Conservation (phyloP, 768 basidiomycete species). For the Podaxis mareebaensis region DNA sequence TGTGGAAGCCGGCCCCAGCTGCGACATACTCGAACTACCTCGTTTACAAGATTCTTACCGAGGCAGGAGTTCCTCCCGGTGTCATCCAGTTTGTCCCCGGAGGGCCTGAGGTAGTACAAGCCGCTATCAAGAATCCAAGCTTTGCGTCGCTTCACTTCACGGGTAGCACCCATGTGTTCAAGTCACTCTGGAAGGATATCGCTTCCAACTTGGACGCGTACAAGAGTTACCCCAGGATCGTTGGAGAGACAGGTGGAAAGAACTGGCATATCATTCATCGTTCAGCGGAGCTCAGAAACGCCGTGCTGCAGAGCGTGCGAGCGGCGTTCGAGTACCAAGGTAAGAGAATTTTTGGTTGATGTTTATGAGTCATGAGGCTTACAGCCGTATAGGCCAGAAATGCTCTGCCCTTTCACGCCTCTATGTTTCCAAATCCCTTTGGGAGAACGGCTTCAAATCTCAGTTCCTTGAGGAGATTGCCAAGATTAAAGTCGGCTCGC, state of each 20-base stretch:
- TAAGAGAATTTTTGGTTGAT: slow-evolving; percentile 22
- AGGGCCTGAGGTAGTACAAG: slow-evolving; percentile 82
- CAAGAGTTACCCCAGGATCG: slow-evolving; percentile 88
- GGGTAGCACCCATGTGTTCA: slow-evolving; percentile 93
- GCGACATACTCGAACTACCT: slow-evolving; percentile 96
- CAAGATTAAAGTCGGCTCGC: slow-evolving; percentile 84
- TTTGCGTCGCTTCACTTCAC: slow-evolving; percentile 97
- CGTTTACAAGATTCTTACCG: slow-evolving; percentile 84
- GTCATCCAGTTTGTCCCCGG: slow-evolving; percentile 98
- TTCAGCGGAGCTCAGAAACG: slow-evolving; percentile 84
- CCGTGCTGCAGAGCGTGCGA: slow-evolving; percentile 86
- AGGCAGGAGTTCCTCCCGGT: slow-evolving; percentile 91
- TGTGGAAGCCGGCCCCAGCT: slow-evolving; percentile 98
- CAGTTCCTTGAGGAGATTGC: slow-evolving; percentile 70
- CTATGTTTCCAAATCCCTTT: slow-evolving; percentile 86
- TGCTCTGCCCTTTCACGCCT: slow-evolving; percentile 92
- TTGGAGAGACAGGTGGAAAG: slow-evolving; percentile 98
- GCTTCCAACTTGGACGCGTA: slow-evolving; percentile 86
- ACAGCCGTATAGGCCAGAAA: slow-evolving; percentile 72
- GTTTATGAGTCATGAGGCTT: background rate
- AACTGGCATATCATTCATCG: slow-evolving; percentile 96
- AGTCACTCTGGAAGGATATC: slow-evolving; percentile 95
- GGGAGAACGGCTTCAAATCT: slow-evolving; percentile 86
- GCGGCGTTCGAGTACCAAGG: slow-evolving; percentile 97
- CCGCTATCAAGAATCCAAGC: slow-evolving; percentile 72